phyloP scores from a whole-genome alignment of 2,329 filamentous ascomycete genomes.

The Stachybotrys echinatus region DNA sequence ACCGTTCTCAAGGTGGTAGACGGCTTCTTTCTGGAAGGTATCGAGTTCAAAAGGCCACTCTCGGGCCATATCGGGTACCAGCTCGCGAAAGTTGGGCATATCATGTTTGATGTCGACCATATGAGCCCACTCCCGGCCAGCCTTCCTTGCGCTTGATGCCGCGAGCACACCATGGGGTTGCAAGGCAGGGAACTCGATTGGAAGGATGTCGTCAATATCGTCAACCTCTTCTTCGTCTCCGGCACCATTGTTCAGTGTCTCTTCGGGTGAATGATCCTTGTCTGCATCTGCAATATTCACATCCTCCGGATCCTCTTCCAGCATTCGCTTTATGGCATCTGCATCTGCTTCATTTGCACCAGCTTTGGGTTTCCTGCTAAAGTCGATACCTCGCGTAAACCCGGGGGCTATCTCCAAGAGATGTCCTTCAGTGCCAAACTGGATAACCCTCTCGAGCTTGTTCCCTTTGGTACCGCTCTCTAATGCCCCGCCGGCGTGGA shows the following conservation, averaged over 20 bases:
- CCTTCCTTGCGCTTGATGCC: constrained; percentile 65
- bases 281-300: constrained; percentile 17
- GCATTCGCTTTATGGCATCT: constrained; percentile 62
- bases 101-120: constrained; percentile 95
- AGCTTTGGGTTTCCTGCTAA: constrained; percentile 50
- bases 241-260: constrained; percentile 15
- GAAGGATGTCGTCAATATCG: constrained; percentile 80
- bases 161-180: constrained; percentile 77
- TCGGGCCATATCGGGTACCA: constrained; percentile 93
- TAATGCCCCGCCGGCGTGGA: constrained; percentile 45
- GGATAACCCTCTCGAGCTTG: constrained; percentile 79
- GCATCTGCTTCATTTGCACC: constrained; percentile 56
- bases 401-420: constrained; percentile 80
- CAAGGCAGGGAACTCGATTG: constrained; percentile 87
- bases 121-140: constrained; percentile 89
- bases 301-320: constrained; percentile 47
- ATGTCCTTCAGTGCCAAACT: constrained; percentile 70
- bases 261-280: constrained; percentile 17
- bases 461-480: constrained; percentile 39
- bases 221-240: constrained; percentile 43
- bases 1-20: constrained; percentile 93
- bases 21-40: constrained; percentile 96
- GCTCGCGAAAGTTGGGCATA: constrained; percentile 87
- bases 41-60: constrained; percentile 98
- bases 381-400: constrained; percentile 70